These are phyloP conservation scores for Halteria grandinella DNA, from an alignment of 73 alveolate species.

Conservation along the genomic window DNA sequence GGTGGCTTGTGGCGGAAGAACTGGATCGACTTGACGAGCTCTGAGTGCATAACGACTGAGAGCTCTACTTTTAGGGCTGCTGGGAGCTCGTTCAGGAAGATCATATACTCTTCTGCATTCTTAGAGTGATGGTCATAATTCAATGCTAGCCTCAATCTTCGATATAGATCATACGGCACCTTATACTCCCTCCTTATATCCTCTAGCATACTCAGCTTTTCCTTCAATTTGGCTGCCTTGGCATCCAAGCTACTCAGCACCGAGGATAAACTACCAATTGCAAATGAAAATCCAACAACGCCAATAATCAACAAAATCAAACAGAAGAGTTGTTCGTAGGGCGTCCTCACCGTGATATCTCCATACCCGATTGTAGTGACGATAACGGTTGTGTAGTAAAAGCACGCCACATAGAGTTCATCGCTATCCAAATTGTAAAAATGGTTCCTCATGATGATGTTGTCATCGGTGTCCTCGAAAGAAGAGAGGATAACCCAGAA, in stretches of 20 bases:
- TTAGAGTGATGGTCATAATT: conserved; percentile 45
- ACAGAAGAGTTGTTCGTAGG: conserved; percentile 71
- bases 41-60: conserved; percentile 40
- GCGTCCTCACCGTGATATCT: conserved; percentile 85
- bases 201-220: conserved; percentile 45
- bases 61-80: conserved; percentile 77
- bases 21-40: conserved; percentile 30
- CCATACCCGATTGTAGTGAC: conserved; percentile 97
- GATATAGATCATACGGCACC: conserved; percentile 48
- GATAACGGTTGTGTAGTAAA: conserved; percentile 90
- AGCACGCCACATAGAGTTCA: conserved; percentile 77
- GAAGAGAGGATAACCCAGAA: conserved; percentile 88
- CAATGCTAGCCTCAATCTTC: conserved; percentile 42
- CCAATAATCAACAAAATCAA: conserved; percentile 92
- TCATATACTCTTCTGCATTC: conserved; percentile 32
- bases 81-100: conserved; percentile 83
- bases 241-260: conserved; percentile 83
- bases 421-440: conserved; percentile 7
- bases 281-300: conserved; percentile 89
- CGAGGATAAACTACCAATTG: conserved; percentile 90
- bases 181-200: conserved; percentile 54
- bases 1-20: too few species aligned
- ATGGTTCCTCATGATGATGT: conserved; percentile 86
- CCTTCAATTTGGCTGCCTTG: conserved; percentile 51
- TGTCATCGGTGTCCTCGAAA: conserved; percentile 75